Conservation (phyloP, 2,329 filamentous ascomycete genomes). For the Aspergillus fijiensis region DNA sequence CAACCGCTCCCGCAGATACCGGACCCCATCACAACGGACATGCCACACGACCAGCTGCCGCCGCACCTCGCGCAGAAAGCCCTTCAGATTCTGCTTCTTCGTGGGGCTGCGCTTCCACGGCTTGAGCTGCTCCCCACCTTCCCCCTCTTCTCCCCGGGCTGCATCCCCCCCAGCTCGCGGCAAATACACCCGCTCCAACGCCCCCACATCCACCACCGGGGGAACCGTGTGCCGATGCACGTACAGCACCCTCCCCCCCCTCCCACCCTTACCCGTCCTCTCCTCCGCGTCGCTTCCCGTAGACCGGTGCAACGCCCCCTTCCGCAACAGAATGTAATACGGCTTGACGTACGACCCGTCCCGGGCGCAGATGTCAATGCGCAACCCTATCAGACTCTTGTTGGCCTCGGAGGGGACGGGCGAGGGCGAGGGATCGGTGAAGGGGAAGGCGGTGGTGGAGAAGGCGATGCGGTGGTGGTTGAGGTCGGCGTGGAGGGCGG, state of each 20-base stretch:
- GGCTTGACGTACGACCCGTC: conserved; percentile 43
- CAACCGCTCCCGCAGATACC: conserved; percentile 34
- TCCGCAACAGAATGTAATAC: conserved; percentile 44
- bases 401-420: conserved; percentile 31
- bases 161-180: conserved; percentile 23
- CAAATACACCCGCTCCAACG: conserved; percentile 35
- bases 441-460: conserved; percentile 47
- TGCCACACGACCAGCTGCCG: conserved; percentile 45
- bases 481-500: conserved; percentile 33
- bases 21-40: conserved; percentile 39
- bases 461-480: conserved; percentile 48
- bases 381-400: conserved; percentile 41
- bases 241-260: conserved; percentile 23
- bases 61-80: conserved; percentile 40
- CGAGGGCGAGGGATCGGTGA: conserved; percentile 45
- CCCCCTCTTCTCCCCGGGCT: conserved; percentile 14
- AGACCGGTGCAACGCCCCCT: not conserved
- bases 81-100: conserved; percentile 37
- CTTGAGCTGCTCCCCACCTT: conserved; percentile 19
- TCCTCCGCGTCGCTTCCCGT: too few species aligned
- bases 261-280: not conserved
- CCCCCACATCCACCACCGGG: conserved; percentile 42
- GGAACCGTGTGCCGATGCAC: conserved; percentile 49
- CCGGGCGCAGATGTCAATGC: conserved; percentile 43
- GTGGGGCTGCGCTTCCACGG: conserved; percentile 17